Conservation (phyloP, 2,329 filamentous ascomycete species). For the Cladosporium colombiae region DNA sequence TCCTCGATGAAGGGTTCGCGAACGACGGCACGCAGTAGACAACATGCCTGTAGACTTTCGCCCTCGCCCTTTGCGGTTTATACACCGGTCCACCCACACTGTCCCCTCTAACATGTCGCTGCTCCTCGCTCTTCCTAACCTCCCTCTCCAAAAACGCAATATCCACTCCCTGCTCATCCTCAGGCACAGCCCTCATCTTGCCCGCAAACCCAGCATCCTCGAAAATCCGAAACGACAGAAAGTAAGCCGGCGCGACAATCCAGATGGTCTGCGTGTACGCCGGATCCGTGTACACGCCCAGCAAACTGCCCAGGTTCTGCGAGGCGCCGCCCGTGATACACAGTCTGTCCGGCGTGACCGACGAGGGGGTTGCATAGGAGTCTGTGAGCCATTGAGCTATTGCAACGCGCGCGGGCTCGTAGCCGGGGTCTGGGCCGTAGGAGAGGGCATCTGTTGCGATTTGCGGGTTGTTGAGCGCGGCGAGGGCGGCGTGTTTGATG, state of each 20-base stretch:
- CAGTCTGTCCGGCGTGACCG: conserved; percentile 61
- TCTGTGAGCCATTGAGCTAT: conserved; percentile 69
- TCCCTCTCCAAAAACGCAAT: conserved; percentile 59
- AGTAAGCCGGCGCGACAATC: conserved; percentile 81
- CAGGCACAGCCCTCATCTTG: conserved; percentile 68
- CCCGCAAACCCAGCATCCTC: conserved; percentile 74
- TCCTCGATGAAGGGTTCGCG: conserved; percentile 82
- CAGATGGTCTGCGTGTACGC: conserved; percentile 72
- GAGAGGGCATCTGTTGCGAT: conserved; percentile 66
- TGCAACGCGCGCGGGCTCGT: conserved; percentile 65
- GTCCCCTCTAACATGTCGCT: conserved; percentile 20
- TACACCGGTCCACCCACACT: conserved; percentile 25
- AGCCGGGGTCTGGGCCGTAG: conserved; percentile 79
- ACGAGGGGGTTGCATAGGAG: conserved; percentile 55
- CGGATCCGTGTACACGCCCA: conserved; percentile 81
- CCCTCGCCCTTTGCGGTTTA: conserved; percentile 61
- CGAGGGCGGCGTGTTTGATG: conserved; percentile 61
- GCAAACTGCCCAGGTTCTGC: conserved; percentile 75
- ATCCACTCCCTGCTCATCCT: conserved; percentile 77
- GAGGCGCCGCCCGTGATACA: conserved; percentile 83
- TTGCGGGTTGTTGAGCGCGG: conserved; percentile 61
- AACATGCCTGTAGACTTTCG: conserved; percentile 81
- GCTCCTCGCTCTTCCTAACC: conserved; percentile 53
- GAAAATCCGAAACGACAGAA: conserved; percentile 82
- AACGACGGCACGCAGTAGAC: conserved; percentile 89